A percentile compares a stretch with the other conserved stretches of the same genome.
phyloP scores from a whole-genome alignment of 1,139 yeast genomes.

The Yamadazyma trypodendri region DNA sequence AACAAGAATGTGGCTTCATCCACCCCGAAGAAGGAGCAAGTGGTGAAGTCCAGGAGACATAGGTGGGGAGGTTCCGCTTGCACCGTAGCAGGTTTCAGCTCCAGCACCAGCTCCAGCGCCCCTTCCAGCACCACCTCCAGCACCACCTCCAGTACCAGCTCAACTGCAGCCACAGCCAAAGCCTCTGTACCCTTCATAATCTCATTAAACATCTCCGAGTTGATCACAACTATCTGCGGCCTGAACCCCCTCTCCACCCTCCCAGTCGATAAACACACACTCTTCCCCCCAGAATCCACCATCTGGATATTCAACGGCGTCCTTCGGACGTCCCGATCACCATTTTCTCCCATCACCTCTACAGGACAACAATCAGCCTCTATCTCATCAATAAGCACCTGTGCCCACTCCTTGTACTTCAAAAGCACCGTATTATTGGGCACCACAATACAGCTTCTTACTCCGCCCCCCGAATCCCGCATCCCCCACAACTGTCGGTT shows the following conservation, averaged over 20 bases:
- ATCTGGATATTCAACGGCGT: slow-evolving; percentile 24
- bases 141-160: too few relatives aligned
- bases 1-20: slow-evolving; percentile 22
- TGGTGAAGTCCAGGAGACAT: slow-evolving; percentile 5
- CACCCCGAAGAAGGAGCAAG: slow-evolving; percentile 12
- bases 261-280: slow-evolving; percentile 1
- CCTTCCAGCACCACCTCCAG: not conserved
- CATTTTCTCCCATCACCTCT: too few relatives aligned
- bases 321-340: slow-evolving; percentile 11
- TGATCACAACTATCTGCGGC: slow-evolving; percentile 26
- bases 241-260: not conserved
- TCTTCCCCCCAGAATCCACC: slow-evolving; percentile 4
- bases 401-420: slow-evolving; percentile 18
- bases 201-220: slow-evolving; percentile 2
- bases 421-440: slow-evolving; percentile 27
- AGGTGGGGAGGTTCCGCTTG: too few relatives aligned
- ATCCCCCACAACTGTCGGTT: slow-evolving; percentile 15
- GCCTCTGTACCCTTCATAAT: not conserved
- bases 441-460: slow-evolving; percentile 21
- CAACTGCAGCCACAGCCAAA: too few relatives aligned
- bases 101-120: not conserved
- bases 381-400: slow-evolving; percentile 17
- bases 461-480: slow-evolving; percentile 13
- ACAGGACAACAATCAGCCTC: slow-evolving; percentile 22
- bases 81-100: slow-evolving; percentile 12